These are phyloP conservation scores for Trichophyton verrucosum DNA, from an alignment of 2,329 filamentous ascomycete species.

Conservation along the genomic window DNA sequence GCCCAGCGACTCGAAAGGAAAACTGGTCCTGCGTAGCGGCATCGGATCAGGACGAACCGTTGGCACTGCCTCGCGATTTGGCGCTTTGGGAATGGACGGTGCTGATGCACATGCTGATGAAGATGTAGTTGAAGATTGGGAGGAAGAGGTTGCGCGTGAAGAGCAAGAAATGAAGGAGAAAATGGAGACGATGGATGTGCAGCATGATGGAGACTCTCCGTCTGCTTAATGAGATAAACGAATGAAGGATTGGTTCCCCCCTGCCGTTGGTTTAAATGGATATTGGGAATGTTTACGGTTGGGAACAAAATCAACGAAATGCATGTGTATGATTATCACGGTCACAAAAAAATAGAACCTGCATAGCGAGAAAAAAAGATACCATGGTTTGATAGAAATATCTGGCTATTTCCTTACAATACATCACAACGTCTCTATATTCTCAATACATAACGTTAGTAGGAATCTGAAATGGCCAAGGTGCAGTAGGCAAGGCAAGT, in stretches of 20 bases:
- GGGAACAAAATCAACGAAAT: background rate
- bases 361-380: background rate
- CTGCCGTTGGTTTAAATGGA: background rate
- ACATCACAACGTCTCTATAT: background rate
- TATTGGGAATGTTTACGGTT: background rate
- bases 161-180: conserved; percentile 20
- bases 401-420: background rate
- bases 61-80: conserved; percentile 14
- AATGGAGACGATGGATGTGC: conserved; percentile 7
- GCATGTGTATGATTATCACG: background rate
- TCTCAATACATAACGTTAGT: background rate
- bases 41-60: conserved; percentile 10
- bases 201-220: background rate
- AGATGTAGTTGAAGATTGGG: conserved; percentile 37
- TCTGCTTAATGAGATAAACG: background rate
- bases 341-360: background rate
- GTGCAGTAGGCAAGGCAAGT: background rate
- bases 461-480: background rate
- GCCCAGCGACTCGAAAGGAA: conserved; percentile 8
- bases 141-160: conserved; percentile 34
- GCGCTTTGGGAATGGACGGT: conserved; percentile 21
- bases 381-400: background rate
- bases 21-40: conserved; percentile 14
- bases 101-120: conserved; percentile 19
- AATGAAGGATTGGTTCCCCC: background rate